Evolutionary conservation across 345 rosid species (phyloP), one percentile per base, ranked within the genome.

Genomic region (Citrus trifoliata): DNA sequence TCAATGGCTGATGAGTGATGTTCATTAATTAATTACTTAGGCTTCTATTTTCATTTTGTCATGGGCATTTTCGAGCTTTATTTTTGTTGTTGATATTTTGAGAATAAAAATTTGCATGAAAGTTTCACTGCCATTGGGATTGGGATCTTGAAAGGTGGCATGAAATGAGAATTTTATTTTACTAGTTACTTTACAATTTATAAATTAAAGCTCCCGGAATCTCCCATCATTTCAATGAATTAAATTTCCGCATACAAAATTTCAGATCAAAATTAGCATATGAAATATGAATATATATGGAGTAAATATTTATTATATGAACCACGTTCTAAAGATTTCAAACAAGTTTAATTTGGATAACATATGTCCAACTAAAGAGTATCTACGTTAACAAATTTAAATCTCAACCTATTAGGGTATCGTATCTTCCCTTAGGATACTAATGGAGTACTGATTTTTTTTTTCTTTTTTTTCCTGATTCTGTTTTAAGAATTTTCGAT

Each of bases 21-120:
- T 53, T 64, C 51, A 38, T 48, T 46, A 24, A 40, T 60, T 66
- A 62, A 13, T 46, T 46, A 46, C 4, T 3, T 10, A 62, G 32
- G 42, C 25, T 24, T 2, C 13, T 16, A 16, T 76, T 64, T 68
- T 30, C 18, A 48, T 70, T 28, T 46, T 32, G 7, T 19, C 16
- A 70, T 25, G 18, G 58, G 64, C 64, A 53, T n/a, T 80, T 78
- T 65, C 14, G 24, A 42, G 13, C 67, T 35, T 73, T 56, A 32
- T 22, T 56, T 59, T 56, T 82, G 81, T 67, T 73, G 22, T 60
- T 73, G 51, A 61, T 79, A 51, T 30, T 21, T 16, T 33, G 65
- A 71, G 22, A 76, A 30, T 51, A 55, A 69, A 77, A 67, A 22
- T 55, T 24, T 55, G 22, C 32, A 33, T 75, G 19, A 33, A 67